Evolutionary conservation across 1,284 basidiomycete species (phyloP), one percentile per base, ranked within the genome.

Genomic region (Schizophyllum amplum): DNA sequence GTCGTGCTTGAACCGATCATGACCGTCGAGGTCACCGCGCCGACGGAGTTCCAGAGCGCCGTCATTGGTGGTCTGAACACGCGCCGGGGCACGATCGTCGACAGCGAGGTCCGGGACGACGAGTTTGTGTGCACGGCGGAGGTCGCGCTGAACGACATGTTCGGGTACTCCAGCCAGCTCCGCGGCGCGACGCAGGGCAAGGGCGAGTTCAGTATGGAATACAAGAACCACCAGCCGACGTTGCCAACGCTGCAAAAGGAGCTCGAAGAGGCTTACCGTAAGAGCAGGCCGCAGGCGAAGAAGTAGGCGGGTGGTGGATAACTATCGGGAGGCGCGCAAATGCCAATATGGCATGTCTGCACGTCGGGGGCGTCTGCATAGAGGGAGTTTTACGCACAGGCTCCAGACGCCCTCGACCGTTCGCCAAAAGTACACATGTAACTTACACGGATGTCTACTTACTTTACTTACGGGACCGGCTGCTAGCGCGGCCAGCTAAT

Each of bases 71-170:
- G 92, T 15, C 76, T 99, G 66, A 99, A 98, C 71, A 87, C 92
- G 60, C 83, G 97, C 46, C 86, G 94, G 60, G 97, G 97, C 1
- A 95, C 92, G 5, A 98, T 99, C 66, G 79, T 96, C 53, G 96
- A 98, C 67, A 97, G 92, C 61, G 97, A 99, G 73, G 88, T 98
- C 33, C 85, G 95, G 49, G 95, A 98, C 65, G 97, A 99, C 67
- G 96, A 99, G 74, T 98, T 99, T 68, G 94, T 92, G 1, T 83
- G 90, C 57, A 81, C 82, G 22, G 94, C 94, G 24, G 96, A 98
- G 69, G 95, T 99, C 15, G 87, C 92, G 7, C 73, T 99, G 71
- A 98, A 96, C 72, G 96, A 99, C 68, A 99, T 99, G 97, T 99
- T 99, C 70, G 96, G 96, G 26, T 99, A 96, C 70, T 94, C 92